These are phyloP conservation scores for Xylaria flabelliformis DNA, from an alignment of 495 filamentous ascomycete species.

Conservation along the genomic window DNA sequence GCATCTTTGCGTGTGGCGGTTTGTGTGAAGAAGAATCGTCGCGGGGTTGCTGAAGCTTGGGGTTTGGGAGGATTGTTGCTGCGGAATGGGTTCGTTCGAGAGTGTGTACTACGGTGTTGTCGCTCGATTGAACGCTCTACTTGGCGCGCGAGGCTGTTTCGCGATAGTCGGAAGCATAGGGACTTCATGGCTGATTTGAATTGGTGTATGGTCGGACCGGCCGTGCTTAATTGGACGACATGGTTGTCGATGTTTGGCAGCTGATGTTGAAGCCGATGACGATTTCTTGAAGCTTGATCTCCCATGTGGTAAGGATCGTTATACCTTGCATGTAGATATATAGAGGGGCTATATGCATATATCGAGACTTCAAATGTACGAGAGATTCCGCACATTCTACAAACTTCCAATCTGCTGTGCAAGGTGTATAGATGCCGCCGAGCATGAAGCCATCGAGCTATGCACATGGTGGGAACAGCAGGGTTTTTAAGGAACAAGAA, in stretches of 20 bases:
- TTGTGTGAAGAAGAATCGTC: constrained; percentile 46
- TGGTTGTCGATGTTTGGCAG: background rate
- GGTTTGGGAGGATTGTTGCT: background rate
- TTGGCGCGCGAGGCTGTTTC: constrained; percentile 32
- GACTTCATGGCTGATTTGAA: constrained; percentile 32
- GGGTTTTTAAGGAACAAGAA: background rate
- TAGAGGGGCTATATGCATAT: background rate
- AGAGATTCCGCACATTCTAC: too few species aligned
- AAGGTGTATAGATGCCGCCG: too few species aligned
- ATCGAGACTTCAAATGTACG: too few species aligned
- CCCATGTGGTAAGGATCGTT: background rate
- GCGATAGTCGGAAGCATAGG: constrained; percentile 21
- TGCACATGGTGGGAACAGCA: background rate
- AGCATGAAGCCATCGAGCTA: too few species aligned
- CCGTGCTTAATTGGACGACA: constrained; percentile 8
- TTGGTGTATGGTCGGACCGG: background rate
- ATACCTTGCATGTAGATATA: constrained; percentile 6
- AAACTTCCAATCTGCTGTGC: too few species aligned
- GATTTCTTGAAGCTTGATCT: constrained; percentile 6
- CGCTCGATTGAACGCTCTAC: constrained; percentile 36
- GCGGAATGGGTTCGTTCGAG: constrained; percentile 6
- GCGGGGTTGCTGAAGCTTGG: background rate
- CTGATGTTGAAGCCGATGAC: constrained; percentile 4
- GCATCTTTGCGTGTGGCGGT: constrained; percentile 5
- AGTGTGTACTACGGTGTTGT: constrained; percentile 23